Percentiles rank a stretch among this genome's conserved stretches.
These are phyloP conservation scores for Thyridium curvatum DNA, from an alignment of 2,329 filamentous ascomycete genomes.

Conservation along the genomic window DNA sequence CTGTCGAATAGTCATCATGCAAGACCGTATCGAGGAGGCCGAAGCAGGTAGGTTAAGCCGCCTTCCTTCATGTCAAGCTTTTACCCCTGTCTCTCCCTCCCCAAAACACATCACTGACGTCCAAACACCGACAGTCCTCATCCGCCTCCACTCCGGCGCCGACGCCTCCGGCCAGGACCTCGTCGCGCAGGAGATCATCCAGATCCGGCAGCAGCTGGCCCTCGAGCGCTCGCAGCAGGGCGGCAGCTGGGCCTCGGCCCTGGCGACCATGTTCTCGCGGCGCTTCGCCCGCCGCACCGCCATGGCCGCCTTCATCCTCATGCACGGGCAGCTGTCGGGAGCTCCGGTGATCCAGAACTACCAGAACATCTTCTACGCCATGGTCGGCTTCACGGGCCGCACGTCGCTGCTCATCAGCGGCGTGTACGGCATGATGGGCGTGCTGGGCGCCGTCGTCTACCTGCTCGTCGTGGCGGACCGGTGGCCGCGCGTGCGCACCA, in stretches of 20 bases:
- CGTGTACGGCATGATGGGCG: constrained; percentile 28
- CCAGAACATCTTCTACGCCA: constrained; percentile 26
- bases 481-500: constrained; percentile 17
- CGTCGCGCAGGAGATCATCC: constrained; percentile 12
- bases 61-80: no score
- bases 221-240: constrained; percentile 9
- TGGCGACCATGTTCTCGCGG: constrained; percentile 17
- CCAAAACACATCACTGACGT: no score
- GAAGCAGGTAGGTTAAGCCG: constrained; percentile 9
- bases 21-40: constrained; percentile 17
- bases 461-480: constrained; percentile 18
- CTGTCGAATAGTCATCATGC: constrained; percentile 8
- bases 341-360: constrained; percentile 24
- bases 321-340: constrained; percentile 21
- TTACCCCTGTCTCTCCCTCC: no score
- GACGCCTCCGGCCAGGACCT: constrained; percentile 13
- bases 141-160: constrained; percentile 12
- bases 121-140: no score
- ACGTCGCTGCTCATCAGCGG: constrained; percentile 40
- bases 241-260: constrained; percentile 7
- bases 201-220: constrained; percentile 18
- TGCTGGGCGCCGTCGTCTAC: constrained; percentile 20
- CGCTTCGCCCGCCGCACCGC: constrained; percentile 19
- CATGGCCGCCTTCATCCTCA: constrained; percentile 19
- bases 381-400: constrained; percentile 40